Conservation (phyloP, 306 rosid genomes). For the Casuarina equisetifolia region DNA sequence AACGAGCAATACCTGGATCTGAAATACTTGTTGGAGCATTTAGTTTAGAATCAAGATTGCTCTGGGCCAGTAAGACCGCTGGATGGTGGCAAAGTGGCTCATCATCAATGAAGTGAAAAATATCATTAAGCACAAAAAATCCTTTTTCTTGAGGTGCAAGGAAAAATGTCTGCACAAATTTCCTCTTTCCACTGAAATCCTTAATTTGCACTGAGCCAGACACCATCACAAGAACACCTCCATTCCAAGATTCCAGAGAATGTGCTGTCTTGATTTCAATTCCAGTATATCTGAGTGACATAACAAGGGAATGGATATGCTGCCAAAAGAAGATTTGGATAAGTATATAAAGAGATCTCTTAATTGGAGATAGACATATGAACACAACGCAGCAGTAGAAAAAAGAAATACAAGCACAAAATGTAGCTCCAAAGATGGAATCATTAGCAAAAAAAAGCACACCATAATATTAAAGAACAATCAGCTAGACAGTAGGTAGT, state of each 20-base stretch:
- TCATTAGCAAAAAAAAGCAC: constrained; percentile 7
- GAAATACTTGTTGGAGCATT: constrained; percentile 49
- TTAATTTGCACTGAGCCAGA: constrained; percentile 81
- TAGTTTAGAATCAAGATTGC: constrained; percentile 57
- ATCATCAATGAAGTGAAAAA: constrained; percentile 84
- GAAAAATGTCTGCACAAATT: constrained; percentile 88
- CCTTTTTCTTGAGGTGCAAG: constrained; percentile 99
- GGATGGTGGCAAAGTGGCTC: constrained; percentile 73
- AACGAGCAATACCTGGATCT: constrained; percentile 57
- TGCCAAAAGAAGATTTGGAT: constrained; percentile 34
- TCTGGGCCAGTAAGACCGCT: constrained; percentile 71
- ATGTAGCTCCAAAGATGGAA: constrained; percentile 12
- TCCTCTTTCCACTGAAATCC: constrained; percentile 66
- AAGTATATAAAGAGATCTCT: constrained; percentile 10
- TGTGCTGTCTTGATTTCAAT: constrained; percentile 85
- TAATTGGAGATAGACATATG: constrained; percentile 27
- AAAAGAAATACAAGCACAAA: constrained; percentile 14
- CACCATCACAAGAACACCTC: constrained; percentile 92
- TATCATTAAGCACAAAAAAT: constrained; percentile 81
- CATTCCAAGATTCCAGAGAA: constrained; percentile 91
- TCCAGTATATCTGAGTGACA: constrained; percentile 80
- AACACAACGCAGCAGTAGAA: constrained; percentile 2
- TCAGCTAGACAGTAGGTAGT: not conserved
- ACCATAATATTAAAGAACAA: not conserved
- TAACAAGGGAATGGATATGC: constrained; percentile 90